Evolutionary conservation across 257 asterid species (phyloP), one percentile per base, ranked within the genome.

Genomic region (Solanum medicagineum): DNA sequence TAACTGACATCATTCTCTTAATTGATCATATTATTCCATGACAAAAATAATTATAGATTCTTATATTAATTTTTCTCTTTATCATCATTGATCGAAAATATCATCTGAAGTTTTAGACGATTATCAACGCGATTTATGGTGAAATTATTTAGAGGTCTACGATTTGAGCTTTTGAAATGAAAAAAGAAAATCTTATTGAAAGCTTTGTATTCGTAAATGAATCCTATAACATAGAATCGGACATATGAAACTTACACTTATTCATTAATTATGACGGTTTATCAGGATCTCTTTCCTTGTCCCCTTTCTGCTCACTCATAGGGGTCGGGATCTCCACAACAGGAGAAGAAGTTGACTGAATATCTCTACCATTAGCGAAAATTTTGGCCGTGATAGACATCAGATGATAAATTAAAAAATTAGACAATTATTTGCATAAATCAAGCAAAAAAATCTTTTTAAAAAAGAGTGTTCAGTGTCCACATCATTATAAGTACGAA

Each of bases 201-300:
- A 60, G 2, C 0, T 0, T 10, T n/a, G 0, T 10, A 0, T 1
- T n/a, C 15, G n/a, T 59, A 59, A 59, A n/a, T 59, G 8, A 3
- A 14, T 4, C 5, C 4, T 4, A 0, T 0, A 59, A 0, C 19
- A 13, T 7, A 0, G 2, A 44, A 44, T 36, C 6, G 42, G 6
- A 36, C 6, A 36, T n/a, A 36, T 5, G 1, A 36, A 36, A 36
- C 7, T 36, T 36, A 5, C 1, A 36, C 6, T 36, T 36, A 36
- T 36, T 4, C 42, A 4, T 5, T 36, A 4, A 36, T 36, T 36
- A 36, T 36, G 42, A 36, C 1, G 6, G 42, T 36, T 36, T 0
- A 5, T 36, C 1, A 1, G 1, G 42, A 36, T 5, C 42, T 36
- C 6, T 36, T 36, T 36, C 42, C 42, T 36, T 5, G 6, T 36